Evolutionary conservation across 129 eudicot genomes (phyloP).

Genomic region (Chrysanthemum seticuspe): DNA sequence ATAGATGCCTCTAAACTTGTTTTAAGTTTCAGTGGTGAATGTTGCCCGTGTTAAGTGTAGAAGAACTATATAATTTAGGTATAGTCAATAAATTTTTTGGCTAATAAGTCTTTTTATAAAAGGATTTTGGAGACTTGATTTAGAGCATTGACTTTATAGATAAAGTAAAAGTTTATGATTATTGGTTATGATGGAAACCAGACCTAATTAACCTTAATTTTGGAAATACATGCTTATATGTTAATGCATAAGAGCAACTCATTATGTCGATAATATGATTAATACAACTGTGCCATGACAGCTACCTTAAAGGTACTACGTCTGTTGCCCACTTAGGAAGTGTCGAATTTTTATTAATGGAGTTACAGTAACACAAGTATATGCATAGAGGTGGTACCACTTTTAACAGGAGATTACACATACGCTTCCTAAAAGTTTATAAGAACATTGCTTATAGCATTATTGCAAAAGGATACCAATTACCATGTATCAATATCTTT

Average conservation of each 20-base stretch:
- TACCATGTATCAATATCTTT: no score
- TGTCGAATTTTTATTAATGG: background rate
- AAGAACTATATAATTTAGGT: background rate
- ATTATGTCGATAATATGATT: background rate
- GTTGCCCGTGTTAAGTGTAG: background rate
- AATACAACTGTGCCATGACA: background rate
- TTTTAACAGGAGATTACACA: no score
- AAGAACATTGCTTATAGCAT: no score
- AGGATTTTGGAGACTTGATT: background rate
- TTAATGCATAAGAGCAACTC: background rate
- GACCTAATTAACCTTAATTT: background rate
- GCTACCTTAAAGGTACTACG: background rate
- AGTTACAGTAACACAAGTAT: background rate
- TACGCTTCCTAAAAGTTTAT: no score
- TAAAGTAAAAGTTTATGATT: background rate
- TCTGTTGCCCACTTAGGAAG: background rate
- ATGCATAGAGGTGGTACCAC: no score
- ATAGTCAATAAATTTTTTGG: background rate
- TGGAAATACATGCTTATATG: background rate
- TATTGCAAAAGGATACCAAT: no score
- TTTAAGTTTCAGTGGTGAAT: background rate
- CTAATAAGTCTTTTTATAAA: background rate
- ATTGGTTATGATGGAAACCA: background rate
- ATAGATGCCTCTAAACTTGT: background rate
- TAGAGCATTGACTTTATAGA: background rate